phyloP scores from a whole-genome alignment of 2,329 filamentous ascomycete genomes.

The Thielaviopsis euricoi region DNA sequence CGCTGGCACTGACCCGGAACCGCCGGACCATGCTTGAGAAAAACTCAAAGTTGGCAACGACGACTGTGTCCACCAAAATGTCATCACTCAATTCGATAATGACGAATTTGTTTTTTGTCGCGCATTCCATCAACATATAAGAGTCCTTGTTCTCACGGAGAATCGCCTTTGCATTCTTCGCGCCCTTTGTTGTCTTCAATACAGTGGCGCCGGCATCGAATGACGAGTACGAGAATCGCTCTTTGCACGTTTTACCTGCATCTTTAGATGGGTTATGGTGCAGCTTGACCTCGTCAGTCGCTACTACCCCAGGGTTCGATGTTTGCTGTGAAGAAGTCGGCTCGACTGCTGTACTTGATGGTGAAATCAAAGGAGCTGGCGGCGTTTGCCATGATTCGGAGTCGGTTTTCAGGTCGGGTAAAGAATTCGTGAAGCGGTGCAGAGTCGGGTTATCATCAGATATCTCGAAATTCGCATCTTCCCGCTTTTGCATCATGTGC shows the following conservation, averaged over 20 bases:
- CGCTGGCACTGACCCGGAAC: slow-evolving; percentile 82
- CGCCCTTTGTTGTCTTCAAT: slow-evolving; percentile 72
- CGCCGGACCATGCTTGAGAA: slow-evolving; percentile 93
- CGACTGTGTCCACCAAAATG: slow-evolving; percentile 78
- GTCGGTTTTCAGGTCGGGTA: background rate
- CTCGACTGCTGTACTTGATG: background rate
- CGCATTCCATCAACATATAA: slow-evolving; percentile 92
- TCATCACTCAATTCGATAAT: slow-evolving; percentile 86
- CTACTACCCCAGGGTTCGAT: background rate
- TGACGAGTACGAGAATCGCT: slow-evolving; percentile 91
- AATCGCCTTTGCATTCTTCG: slow-evolving; percentile 76
- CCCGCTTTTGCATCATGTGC: slow-evolving; percentile 4
- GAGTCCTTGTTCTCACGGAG: slow-evolving; percentile 95
- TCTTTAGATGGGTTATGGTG: slow-evolving; percentile 60
- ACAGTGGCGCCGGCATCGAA: slow-evolving; percentile 93
- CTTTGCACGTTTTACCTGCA: slow-evolving; percentile 93
- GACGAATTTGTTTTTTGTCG: slow-evolving; percentile 74
- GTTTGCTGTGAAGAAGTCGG: background rate
- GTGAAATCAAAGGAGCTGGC: background rate
- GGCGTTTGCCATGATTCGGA: background rate
- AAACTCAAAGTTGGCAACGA: slow-evolving; percentile 97
- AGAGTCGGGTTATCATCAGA: background rate
- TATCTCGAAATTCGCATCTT: background rate
- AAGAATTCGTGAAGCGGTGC: background rate
- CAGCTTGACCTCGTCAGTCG: slow-evolving; percentile 3